Base-by-base conservation (phyloP, 768 basidiomycete species). In the Amanita brunnescens region DNA sequence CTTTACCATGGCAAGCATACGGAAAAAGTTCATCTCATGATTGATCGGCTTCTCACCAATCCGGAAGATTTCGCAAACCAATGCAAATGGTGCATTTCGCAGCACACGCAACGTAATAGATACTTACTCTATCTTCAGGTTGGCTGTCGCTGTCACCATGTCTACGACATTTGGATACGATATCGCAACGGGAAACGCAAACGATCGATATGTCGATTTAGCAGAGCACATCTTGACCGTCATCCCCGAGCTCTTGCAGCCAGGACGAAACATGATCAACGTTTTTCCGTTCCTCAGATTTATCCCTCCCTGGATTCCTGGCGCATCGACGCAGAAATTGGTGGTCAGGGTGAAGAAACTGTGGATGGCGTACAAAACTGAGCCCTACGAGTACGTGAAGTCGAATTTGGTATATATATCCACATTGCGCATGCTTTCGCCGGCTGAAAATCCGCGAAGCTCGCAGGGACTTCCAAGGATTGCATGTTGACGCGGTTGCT, bases 251-350 rank as follows among this genome's bases (percentile, higher is more conserved):
- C 47, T 48, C 3, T 18, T 24, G 9, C 34, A 21, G 12, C 49
- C 49, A 5, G 6, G 20, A 12, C 6, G 29, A 12, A 41, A 18
- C n/a, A 10, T 43, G 9, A 43, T 50, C 26, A 50, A 50, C 26
- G 32, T 21, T 7, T 9, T 50, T 16, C 49, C 49, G 7, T 12
- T 40, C 10, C 41, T 50, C 9, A 41, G 38, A 20, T 38, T 41
- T 24, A 50, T 50, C 38, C 49, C 49, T 5, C 49, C 39, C 6
- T 50, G 49, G 49, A 2, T 50, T 16, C 49, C 49, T 2, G 34
- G 34, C 8, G 49, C 49, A 13, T 20, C 39, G 23, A 32, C 41
- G 4, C 49, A 50, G 29, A 43, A 42, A 13, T 10, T 16, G 18
- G 49, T 38, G 12, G 39, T 39, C 6, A 26, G 42, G 9, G 14